Conservation (phyloP, 805 yeast genomes). For the Pichia nakasei region DNA sequence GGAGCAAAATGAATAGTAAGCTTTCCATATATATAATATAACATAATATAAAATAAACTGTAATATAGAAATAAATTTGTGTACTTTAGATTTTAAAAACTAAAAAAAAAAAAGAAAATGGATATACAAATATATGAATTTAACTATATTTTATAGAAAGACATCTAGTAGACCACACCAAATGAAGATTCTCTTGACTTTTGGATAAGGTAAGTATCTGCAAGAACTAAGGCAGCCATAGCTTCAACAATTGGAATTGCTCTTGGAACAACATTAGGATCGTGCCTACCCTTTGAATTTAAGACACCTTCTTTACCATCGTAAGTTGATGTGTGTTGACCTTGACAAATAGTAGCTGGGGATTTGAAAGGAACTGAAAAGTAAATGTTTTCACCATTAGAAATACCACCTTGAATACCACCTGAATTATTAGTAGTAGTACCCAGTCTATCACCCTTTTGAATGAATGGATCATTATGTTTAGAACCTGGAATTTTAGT, state of each 20-base stretch:
- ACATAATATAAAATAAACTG: too few species aligned
- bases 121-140: too few species aligned
- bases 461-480: conserved; percentile 86
- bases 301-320: conserved; percentile 81
- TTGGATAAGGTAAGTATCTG: conserved; percentile 80
- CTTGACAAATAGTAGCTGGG: conserved; percentile 94
- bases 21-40: not conserved
- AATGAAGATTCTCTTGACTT: conserved; percentile 65
- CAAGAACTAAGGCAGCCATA: conserved; percentile 91
- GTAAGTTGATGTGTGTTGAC: conserved; percentile 81
- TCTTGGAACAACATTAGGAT: conserved; percentile 96
- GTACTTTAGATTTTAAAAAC: not conserved
- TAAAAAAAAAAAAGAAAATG: too few species aligned
- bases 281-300: conserved; percentile 97
- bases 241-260: conserved; percentile 98
- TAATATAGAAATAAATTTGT: not conserved
- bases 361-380: conserved; percentile 96
- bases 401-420: conserved; percentile 96
- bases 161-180: conserved; percentile 20
- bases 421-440: conserved; percentile 91
- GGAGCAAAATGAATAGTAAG: not conserved
- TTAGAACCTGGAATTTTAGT: conserved; percentile 83
- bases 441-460: conserved; percentile 54
- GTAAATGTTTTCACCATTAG: conserved; percentile 92
- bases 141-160: too few species aligned